phyloP scores from a whole-genome alignment of 768 basidiomycete species.

The Hortiboletus campestris region DNA sequence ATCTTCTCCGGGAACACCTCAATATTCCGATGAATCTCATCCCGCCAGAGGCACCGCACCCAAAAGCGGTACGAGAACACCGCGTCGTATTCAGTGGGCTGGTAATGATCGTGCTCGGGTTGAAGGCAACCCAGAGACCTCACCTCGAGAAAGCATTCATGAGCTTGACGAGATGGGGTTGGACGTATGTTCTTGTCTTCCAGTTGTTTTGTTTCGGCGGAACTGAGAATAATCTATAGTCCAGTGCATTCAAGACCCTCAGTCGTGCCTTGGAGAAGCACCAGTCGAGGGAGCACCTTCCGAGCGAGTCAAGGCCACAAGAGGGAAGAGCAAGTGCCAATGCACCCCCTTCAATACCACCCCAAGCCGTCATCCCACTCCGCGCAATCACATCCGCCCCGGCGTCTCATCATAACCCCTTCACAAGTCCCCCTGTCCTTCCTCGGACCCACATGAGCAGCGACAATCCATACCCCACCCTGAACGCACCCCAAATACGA shows the following conservation, averaged over 20 bases:
- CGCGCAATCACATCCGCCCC: neutral
- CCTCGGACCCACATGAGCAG: neutral
- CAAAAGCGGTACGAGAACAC: slow-evolving; percentile 40
- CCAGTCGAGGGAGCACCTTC: slow-evolving; percentile 25
- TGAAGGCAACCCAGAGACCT: neutral
- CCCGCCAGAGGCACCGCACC: slow-evolving; percentile 18
- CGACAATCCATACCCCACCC: slow-evolving; percentile 20
- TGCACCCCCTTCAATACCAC: slow-evolving; percentile 9
- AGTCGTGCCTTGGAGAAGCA: slow-evolving; percentile 53
- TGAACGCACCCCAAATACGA: neutral
- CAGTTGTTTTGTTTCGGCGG: neutral
- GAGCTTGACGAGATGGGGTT: slow-evolving; percentile 53
- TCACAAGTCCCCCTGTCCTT: neutral
- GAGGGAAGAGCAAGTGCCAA: neutral
- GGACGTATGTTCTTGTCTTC: slow-evolving; percentile 41
- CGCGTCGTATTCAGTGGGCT: slow-evolving; percentile 55
- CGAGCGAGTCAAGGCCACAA: neutral
- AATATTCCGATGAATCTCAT: slow-evolving; percentile 9
- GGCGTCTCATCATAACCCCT: slow-evolving; percentile 1
- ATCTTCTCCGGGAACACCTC: slow-evolving; percentile 2
- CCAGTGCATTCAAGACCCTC: slow-evolving; percentile 47
- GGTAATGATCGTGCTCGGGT: slow-evolving; percentile 25
- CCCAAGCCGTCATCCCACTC: slow-evolving; percentile 12
- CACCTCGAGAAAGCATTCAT: slow-evolving; percentile 26
- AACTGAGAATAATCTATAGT: slow-evolving; percentile 31